phyloP scores from a whole-genome alignment of 1,284 basidiomycete species.

The Ceratobasidium sp. region DNA sequence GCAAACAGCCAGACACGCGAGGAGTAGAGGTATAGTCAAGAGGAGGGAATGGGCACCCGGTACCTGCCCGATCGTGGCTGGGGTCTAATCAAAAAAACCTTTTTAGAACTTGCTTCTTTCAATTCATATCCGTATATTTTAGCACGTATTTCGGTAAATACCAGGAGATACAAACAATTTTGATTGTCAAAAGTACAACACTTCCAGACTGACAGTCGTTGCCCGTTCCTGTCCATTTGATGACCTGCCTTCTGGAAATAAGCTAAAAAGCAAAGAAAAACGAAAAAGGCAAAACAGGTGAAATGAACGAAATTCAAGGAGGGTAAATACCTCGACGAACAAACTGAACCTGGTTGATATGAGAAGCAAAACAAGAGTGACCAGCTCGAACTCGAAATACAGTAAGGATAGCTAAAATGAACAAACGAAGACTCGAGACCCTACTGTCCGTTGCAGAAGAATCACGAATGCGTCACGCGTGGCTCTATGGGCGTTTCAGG shows the following conservation, averaged over 20 bases:
- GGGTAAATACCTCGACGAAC: neutral
- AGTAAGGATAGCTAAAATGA: constrained; percentile 1
- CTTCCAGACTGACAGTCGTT: constrained; percentile 1
- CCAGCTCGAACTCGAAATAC: constrained; percentile 33
- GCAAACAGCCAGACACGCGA: neutral
- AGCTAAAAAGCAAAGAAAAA: neutral
- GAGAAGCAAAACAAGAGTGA: constrained; percentile 6
- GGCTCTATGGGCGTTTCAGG: constrained; percentile 30
- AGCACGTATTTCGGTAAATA: neutral
- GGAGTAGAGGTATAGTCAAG: constrained; percentile 18
- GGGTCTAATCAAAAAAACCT: constrained; percentile 21
- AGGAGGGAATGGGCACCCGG: neutral
- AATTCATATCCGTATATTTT: constrained; percentile 1
- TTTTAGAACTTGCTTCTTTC: constrained; percentile 18
- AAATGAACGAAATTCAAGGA: neutral
- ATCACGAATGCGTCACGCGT: constrained; percentile 26
- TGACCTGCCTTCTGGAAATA: constrained; percentile 3
- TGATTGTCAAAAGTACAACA: constrained; percentile 30
- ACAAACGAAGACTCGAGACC: neutral
- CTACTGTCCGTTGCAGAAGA: neutral
- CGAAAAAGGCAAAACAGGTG: neutral
- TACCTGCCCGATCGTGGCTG: constrained; percentile 40
- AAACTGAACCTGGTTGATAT: neutral
- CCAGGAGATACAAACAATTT: constrained; percentile 11
- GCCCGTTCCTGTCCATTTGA: neutral